A percentile compares a stretch with the other conserved stretches of the same genome.
These are phyloP conservation scores for Penicillium herquei DNA, from an alignment of 495 filamentous ascomycete genomes.

Conservation along the genomic window DNA sequence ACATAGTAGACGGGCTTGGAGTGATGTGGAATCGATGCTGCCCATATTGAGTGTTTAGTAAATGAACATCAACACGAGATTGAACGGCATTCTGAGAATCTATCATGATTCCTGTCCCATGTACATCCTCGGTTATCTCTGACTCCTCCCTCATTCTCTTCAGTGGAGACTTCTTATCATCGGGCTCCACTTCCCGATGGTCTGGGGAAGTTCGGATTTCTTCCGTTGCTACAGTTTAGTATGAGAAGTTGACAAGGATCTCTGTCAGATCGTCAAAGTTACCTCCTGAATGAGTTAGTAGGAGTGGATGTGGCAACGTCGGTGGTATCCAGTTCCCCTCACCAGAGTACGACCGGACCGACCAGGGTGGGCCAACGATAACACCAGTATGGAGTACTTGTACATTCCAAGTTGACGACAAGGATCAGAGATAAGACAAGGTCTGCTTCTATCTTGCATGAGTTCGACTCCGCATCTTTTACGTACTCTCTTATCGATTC, in stretches of 20 bases:
- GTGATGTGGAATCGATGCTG: constrained; percentile 22
- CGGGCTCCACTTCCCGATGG: constrained; percentile 27
- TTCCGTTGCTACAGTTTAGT: too few relatives aligned
- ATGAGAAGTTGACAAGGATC: constrained; percentile 1
- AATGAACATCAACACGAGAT: not conserved
- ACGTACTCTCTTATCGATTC: not conserved
- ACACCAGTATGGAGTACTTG: too few relatives aligned
- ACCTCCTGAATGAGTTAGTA: not conserved
- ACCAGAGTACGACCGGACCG: not conserved
- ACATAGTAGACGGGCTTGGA: constrained; percentile 40
- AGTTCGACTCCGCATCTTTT: not conserved
- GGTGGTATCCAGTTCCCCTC: not conserved
- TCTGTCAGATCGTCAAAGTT: too few relatives aligned
- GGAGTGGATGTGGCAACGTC: not conserved
- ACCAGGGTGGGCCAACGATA: not conserved
- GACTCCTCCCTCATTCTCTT: not conserved
- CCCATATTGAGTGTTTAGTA: constrained; percentile 4
- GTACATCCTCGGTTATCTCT: constrained; percentile 9
- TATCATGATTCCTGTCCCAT: too few relatives aligned
- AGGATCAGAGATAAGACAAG: constrained; percentile 7
- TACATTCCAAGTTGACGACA: not conserved
- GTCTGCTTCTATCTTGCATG: constrained; percentile 8
- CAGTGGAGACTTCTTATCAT: constrained; percentile 1
- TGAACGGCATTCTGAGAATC: too few relatives aligned
- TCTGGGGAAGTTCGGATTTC: constrained; percentile 17